A percentile compares a stretch with the other conserved stretches of the same genome.
Evolutionary conservation across 768 basidiomycete species (phyloP).

Genomic region (Calocera viscosa): DNA sequence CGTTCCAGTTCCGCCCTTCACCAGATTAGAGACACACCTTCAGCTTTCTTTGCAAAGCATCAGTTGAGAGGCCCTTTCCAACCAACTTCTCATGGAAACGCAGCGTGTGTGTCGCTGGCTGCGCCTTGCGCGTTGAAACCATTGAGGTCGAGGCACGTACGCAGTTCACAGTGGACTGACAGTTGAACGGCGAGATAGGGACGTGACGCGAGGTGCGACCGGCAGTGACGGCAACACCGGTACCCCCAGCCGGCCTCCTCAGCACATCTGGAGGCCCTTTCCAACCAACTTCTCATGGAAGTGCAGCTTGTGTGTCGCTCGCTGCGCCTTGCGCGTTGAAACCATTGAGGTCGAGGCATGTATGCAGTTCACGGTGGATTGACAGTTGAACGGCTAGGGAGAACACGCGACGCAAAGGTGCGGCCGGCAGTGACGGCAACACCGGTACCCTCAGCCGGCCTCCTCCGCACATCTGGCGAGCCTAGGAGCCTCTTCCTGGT

Average conservation of each 20-base stretch:
- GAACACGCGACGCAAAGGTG: not conserved
- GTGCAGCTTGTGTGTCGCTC: constrained; percentile 29
- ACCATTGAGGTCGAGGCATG: constrained; percentile 42
- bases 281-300: constrained; percentile 76
- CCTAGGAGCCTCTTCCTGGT: too few species aligned
- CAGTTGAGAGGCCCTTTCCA: constrained; percentile 63
- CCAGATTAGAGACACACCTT: constrained; percentile 33
- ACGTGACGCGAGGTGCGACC: not conserved
- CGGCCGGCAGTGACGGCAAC: too few species aligned
- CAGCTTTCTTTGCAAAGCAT: constrained; percentile 75
- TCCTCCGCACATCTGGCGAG: too few species aligned
- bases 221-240: too few species aligned
- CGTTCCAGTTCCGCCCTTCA: not conserved
- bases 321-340: constrained; percentile 50
- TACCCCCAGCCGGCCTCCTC: too few species aligned
- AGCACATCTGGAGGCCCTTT: constrained; percentile 58
- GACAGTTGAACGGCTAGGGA: not conserved
- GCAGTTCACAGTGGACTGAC: not conserved
- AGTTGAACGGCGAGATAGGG: not conserved
- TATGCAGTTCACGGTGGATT: not conserved
- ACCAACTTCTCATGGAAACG: constrained; percentile 72
- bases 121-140: constrained; percentile 58
- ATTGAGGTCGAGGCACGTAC: constrained; percentile 31
- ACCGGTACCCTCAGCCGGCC: too few species aligned
- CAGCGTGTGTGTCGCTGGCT: constrained; percentile 31